These are phyloP conservation scores for Shiraia sp. DNA, from an alignment of 2,329 filamentous ascomycete genomes.

Conservation along the genomic window DNA sequence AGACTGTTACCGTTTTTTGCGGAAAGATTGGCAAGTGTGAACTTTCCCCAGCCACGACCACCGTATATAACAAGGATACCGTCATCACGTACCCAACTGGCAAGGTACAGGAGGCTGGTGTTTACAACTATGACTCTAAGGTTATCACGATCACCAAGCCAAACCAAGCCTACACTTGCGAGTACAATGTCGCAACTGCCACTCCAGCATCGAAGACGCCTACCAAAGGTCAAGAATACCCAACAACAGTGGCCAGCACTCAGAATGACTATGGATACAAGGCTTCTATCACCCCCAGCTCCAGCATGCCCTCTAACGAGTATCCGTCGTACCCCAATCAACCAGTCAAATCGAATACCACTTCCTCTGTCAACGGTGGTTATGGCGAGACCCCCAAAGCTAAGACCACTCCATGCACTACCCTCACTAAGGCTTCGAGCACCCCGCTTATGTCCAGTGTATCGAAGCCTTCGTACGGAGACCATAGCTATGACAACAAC, in stretches of 20 bases:
- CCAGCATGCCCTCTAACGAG: constrained; percentile 11
- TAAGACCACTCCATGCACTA: constrained; percentile 4
- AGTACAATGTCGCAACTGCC: too few relatives aligned
- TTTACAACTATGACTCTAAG: constrained; percentile 32
- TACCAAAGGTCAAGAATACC: constrained; percentile 7
- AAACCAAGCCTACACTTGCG: constrained; percentile 33
- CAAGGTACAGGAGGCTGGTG: constrained; percentile 21
- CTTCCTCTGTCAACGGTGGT: constrained; percentile 2
- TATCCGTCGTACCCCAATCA: constrained; percentile 6
- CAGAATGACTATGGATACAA: constrained; percentile 14
- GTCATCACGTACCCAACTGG: too few relatives aligned
- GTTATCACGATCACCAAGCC: constrained; percentile 41
- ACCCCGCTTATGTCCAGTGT: constrained; percentile 1
- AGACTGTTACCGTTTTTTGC: too few relatives aligned
- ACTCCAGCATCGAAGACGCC: constrained; percentile 22
- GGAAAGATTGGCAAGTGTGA: too few relatives aligned
- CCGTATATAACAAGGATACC: too few relatives aligned
- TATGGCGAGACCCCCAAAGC: constrained; percentile 1
- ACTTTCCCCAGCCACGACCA: too few relatives aligned
- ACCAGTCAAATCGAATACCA: constrained; percentile 6
- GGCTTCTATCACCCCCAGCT: constrained; percentile 5
- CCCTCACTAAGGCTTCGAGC: constrained; percentile 3
- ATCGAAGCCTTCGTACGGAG: constrained; percentile 1
- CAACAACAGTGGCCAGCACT: constrained; percentile 8
- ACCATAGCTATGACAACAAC: neutral